Conservation (phyloP, 768 basidiomycete genomes). For the Russula sp. region DNA sequence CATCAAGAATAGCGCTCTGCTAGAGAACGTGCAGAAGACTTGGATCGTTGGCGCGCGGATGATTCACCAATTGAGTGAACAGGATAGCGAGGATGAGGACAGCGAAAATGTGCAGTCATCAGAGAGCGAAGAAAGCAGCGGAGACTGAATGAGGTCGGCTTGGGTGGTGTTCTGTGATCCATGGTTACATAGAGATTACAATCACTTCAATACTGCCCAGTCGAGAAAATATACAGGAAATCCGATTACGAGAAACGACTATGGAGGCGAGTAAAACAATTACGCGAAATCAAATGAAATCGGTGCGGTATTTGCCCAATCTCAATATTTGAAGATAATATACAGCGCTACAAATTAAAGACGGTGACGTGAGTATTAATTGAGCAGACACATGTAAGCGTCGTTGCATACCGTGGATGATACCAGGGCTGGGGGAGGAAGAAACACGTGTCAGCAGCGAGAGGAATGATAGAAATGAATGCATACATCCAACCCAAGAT, state of each 20-base stretch:
- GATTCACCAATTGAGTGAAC: constrained; percentile 78
- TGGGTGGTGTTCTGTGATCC: background rate
- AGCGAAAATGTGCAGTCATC: constrained; percentile 7
- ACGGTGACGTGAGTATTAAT: background rate
- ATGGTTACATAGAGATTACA: background rate
- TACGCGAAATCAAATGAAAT: background rate
- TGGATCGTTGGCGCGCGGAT: constrained; percentile 67
- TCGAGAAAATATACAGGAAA: background rate
- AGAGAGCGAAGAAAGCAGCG: constrained; percentile 28
- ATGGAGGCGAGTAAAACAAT: background rate
- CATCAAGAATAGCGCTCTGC: constrained; percentile 34
- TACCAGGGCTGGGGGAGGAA: constrained; percentile 51
- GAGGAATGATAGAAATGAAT: background rate
- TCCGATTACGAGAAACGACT: background rate
- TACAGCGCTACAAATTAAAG: constrained; percentile 52
- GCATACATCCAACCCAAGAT: constrained; percentile 73
- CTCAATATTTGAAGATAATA: constrained; percentile 73
- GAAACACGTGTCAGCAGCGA: constrained; percentile 18
- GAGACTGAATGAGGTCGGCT: constrained; percentile 19
- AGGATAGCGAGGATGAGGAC: constrained; percentile 49
- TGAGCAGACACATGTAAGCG: constrained; percentile 19
- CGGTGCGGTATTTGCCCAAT: background rate
- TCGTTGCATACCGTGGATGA: constrained; percentile 53
- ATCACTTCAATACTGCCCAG: background rate
- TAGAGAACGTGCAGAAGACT: constrained; percentile 58